phyloP scores from a whole-genome alignment of 1,284 basidiomycete genomes.

The Amylostereum chailletii region DNA sequence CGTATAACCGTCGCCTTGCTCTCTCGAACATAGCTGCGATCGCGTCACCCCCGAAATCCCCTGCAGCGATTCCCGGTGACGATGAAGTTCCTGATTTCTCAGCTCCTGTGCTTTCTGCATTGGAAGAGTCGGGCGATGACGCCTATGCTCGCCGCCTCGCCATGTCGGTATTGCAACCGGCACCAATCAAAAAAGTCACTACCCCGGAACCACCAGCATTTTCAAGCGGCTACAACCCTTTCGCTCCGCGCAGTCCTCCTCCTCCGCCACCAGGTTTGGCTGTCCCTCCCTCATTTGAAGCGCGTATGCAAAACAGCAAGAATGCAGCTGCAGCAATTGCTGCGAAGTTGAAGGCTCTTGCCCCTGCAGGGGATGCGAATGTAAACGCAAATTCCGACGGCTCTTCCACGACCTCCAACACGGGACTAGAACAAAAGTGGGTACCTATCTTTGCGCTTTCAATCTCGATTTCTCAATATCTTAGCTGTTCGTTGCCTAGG shows the following conservation, averaged over 20 bases:
- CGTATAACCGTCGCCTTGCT: slow-evolving; percentile 46
- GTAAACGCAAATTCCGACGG: too few relatives aligned
- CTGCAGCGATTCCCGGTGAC: too few relatives aligned
- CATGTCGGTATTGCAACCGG: slow-evolving; percentile 33
- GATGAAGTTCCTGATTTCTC: too few relatives aligned
- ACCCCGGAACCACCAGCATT: slow-evolving; percentile 10
- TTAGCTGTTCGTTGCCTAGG: slow-evolving; percentile 24
- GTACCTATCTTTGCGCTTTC: too few relatives aligned
- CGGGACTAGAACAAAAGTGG: too few relatives aligned
- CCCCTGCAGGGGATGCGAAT: slow-evolving; percentile 24
- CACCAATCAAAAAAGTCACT: slow-evolving; percentile 20
- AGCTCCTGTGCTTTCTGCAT: slow-evolving; percentile 10
- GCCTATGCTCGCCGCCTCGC: slow-evolving; percentile 57
- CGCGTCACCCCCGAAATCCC: too few relatives aligned
- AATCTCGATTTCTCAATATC: too few relatives aligned
- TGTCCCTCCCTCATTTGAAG: slow-evolving; percentile 36
- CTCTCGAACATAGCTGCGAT: slow-evolving; percentile 25
- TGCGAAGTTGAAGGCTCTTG: slow-evolving; percentile 56
- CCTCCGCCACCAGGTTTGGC: slow-evolving; percentile 34
- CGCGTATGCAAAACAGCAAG: slow-evolving; percentile 43
- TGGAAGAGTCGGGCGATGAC: slow-evolving; percentile 54
- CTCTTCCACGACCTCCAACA: too few relatives aligned
- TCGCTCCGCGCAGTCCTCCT: slow-evolving; percentile 32
- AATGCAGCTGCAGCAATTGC: slow-evolving; percentile 79
- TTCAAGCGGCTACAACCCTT: not conserved